Conservation (phyloP, 441 rosid species). For the Raphanus hybrid region DNA sequence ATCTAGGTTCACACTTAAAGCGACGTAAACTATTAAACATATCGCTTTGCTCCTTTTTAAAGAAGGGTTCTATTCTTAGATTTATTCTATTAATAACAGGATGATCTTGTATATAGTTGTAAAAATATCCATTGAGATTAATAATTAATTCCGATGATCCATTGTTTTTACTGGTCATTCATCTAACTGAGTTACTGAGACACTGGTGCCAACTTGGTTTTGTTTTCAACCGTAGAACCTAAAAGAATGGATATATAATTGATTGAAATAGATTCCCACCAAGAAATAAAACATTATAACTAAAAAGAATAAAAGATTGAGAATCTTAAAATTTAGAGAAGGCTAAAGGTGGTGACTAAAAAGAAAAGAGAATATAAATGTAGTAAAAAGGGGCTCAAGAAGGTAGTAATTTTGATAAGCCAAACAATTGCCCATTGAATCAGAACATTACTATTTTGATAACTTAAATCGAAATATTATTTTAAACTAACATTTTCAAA, state of each 20-base stretch:
- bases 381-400: not conserved
- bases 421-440: not conserved
- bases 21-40: conserved; percentile 21
- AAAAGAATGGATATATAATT: conserved; percentile 17
- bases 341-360: not conserved
- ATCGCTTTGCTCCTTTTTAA: not conserved
- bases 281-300: conserved; percentile 9
- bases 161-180: conserved; percentile 21
- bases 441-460: not conserved
- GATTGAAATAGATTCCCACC: conserved; percentile 26
- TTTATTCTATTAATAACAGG: not conserved
- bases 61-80: not conserved
- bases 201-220: conserved; percentile 25
- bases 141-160: conserved; percentile 10
- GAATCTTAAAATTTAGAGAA: conserved; percentile 13
- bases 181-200: conserved; percentile 12
- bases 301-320: conserved; percentile 11
- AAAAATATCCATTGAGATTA: conserved; percentile 12
- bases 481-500: not conserved
- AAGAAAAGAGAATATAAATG: not conserved
- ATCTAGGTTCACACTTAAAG: conserved; percentile 24
- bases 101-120: conserved; percentile 24
- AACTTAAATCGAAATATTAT: not conserved
- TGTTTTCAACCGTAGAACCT: conserved; percentile 29
- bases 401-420: conserved; percentile 16